Evolutionary conservation across 2,329 filamentous ascomycete genomes (phyloP), one percentile per base, ranked within the genome.

Genomic region (Colletotrichum sp.): DNA sequence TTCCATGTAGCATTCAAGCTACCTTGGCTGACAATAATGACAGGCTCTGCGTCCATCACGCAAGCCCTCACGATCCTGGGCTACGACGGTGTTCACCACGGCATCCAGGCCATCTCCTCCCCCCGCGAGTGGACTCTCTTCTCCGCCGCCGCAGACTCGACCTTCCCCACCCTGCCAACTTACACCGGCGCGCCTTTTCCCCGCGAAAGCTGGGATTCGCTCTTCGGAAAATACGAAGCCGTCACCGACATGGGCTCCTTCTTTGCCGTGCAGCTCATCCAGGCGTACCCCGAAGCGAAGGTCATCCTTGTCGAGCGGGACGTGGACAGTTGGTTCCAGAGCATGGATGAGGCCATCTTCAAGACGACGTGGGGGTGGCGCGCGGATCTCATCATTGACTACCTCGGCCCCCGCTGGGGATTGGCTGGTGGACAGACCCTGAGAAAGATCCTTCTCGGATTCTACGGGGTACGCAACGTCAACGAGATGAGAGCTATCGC

Each of bases 281-380:
- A 93, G 80, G 92, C 92, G 18, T 95, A 95, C 81, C 93, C 93
- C 2, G 91, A 94, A 71, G 93, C 93, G 74, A 95, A 95, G 84
- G 90, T 95, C 70, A 89, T 95, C 65, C 86, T 95, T 77, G 81
- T 83, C 3, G 73, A 81, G 10, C 79, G 69, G n/a, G 69, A 64
- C 28, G 39, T 71, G 34, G 59, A 64, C 36, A n/a, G 36, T 2
- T 64, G 57, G 69, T 71, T 55, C 39, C 59, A 64, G 59, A 71
- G 69, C 28, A 71, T 63, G 69, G 59, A 71, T 57, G 57, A 71
- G 69, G 69, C 76, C 44, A 62, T 84, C 16, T 63, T 82, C 32
- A 72, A 82, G 13, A 55, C 82, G 15, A 59, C 83, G 6, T 82
- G 80, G 81, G 71, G 72, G 2, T 72, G 78, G 6, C 57, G 78